A percentile compares a stretch with the other conserved stretches of the same genome.
phyloP scores from a whole-genome alignment of 495 filamentous ascomycete genomes.

The Trichoderma erinaceum region DNA sequence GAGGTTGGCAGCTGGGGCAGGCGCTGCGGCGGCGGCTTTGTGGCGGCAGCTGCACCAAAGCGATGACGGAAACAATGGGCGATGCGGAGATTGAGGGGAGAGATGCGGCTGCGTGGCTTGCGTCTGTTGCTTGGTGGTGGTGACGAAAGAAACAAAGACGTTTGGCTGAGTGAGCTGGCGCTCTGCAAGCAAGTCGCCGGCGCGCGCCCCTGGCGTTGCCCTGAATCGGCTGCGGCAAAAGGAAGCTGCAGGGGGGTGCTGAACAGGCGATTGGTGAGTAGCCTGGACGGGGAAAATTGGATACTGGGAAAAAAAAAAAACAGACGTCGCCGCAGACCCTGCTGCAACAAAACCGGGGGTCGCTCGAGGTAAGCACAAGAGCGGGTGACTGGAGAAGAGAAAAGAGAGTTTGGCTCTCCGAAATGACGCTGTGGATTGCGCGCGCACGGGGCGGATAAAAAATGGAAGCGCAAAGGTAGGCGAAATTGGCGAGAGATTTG shows the following conservation, averaged over 20 bases:
- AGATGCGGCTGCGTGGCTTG: neutral
- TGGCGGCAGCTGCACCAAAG: neutral
- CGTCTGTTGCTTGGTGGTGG: neutral
- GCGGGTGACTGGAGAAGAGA: neutral
- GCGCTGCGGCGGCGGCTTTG: neutral
- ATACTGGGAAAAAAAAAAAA: neutral
- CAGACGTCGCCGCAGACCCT: constrained; percentile 7
- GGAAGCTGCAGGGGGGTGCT: constrained; percentile 2
- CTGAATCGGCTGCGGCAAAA: neutral
- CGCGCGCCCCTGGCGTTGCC: constrained; percentile 8
- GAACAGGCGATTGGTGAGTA: neutral
- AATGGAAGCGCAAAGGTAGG: neutral
- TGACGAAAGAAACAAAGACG: neutral
- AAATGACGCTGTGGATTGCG: constrained; percentile 2
- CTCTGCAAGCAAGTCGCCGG: neutral
- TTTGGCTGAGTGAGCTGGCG: constrained; percentile 5
- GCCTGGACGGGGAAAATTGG: constrained; percentile 11
- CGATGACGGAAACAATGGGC: neutral
- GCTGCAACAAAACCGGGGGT: constrained; percentile 3
- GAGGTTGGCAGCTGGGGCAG: neutral
- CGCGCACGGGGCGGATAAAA: neutral
- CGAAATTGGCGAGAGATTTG: constrained; percentile 2
- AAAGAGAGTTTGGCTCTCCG: neutral
- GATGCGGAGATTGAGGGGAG: constrained; percentile 1
- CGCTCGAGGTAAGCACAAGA: neutral